A percentile compares a stretch with the other conserved stretches of the same genome.
These are phyloP conservation scores for Penicillium sp. DNA, from an alignment of 2,329 filamentous ascomycete species.

Conservation along the genomic window DNA sequence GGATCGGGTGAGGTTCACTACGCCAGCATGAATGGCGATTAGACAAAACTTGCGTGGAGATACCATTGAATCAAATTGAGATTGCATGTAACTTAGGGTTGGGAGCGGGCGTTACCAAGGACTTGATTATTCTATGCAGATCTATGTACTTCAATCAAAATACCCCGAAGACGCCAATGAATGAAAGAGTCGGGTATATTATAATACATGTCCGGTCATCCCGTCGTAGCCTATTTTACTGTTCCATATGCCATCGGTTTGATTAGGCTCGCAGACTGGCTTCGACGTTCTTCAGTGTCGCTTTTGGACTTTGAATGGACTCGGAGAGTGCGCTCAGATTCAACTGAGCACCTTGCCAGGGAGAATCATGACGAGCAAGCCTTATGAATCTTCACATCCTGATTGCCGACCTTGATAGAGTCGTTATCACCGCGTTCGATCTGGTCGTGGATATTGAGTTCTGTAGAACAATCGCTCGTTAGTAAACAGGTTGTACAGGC, in stretches of 20 bases:
- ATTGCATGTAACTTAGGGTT: conserved; percentile 25
- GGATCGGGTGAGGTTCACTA: conserved; percentile 77
- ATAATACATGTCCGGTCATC: conserved; percentile 31
- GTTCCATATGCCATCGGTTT: neutral
- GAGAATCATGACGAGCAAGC: conserved; percentile 35
- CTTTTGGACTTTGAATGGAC: neutral
- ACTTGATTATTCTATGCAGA: conserved; percentile 27
- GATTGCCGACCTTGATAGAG: conserved; percentile 64
- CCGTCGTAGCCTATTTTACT: neutral
- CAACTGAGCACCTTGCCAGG: neutral
- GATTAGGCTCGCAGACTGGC: neutral
- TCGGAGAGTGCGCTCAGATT: conserved; percentile 1
- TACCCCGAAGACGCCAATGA: conserved; percentile 34
- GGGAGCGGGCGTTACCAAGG: conserved; percentile 33
- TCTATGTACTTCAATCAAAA: conserved; percentile 26
- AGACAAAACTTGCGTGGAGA: conserved; percentile 28
- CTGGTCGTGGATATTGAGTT: conserved; percentile 81
- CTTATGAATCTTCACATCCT: conserved; percentile 41
- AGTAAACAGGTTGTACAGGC: neutral
- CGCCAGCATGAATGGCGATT: conserved; percentile 80
- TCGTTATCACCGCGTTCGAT: conserved; percentile 94
- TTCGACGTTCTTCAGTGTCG: neutral
- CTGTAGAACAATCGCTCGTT: conserved; percentile 46
- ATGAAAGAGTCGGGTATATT: conserved; percentile 37
- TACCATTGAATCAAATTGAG: conserved; percentile 23